Percentiles rank a stretch among this genome's conserved stretches.
Conservation (phyloP, 352 stramenopile genomes). For the Phytophthora sansomeana region DNA sequence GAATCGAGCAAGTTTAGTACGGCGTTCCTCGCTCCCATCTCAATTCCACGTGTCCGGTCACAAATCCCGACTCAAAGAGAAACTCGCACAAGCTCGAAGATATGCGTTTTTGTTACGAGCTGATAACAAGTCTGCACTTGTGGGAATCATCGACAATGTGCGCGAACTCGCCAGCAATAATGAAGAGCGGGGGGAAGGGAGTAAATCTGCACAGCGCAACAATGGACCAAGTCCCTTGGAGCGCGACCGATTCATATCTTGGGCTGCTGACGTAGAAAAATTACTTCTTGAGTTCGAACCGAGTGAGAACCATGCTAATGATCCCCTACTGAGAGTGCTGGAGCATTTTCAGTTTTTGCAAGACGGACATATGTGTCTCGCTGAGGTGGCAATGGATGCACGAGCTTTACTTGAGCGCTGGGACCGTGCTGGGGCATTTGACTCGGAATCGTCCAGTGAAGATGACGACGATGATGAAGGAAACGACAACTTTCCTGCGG, state of each 20-base stretch:
- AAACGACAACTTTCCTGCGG: neutral
- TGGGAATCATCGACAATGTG: constrained; percentile 52
- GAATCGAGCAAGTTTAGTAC: constrained; percentile 51
- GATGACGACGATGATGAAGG: constrained; percentile 39
- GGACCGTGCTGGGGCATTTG: constrained; percentile 64
- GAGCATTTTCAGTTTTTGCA: constrained; percentile 67
- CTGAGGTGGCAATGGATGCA: constrained; percentile 58
- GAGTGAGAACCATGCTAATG: constrained; percentile 49
- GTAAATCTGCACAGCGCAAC: constrained; percentile 15
- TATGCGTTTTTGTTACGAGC: constrained; percentile 57
- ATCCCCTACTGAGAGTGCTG: constrained; percentile 58
- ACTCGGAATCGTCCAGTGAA: constrained; percentile 49
- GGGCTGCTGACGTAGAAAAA: constrained; percentile 47
- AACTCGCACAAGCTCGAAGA: constrained; percentile 49
- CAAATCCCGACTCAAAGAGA: constrained; percentile 57
- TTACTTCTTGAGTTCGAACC: constrained; percentile 56
- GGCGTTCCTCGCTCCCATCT: constrained; percentile 52
- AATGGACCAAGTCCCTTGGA: constrained; percentile 58
- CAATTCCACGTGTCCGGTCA: constrained; percentile 52
- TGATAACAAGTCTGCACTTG: constrained; percentile 60
- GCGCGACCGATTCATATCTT: constrained; percentile 49
- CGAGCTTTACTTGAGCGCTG: constrained; percentile 58
- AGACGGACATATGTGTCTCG: constrained; percentile 63
- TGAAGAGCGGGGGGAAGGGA: neutral
- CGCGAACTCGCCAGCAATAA: constrained; percentile 43